These are phyloP conservation scores for Ganoderma multipileum DNA, from an alignment of 1,284 basidiomycete genomes.

Conservation along the genomic window DNA sequence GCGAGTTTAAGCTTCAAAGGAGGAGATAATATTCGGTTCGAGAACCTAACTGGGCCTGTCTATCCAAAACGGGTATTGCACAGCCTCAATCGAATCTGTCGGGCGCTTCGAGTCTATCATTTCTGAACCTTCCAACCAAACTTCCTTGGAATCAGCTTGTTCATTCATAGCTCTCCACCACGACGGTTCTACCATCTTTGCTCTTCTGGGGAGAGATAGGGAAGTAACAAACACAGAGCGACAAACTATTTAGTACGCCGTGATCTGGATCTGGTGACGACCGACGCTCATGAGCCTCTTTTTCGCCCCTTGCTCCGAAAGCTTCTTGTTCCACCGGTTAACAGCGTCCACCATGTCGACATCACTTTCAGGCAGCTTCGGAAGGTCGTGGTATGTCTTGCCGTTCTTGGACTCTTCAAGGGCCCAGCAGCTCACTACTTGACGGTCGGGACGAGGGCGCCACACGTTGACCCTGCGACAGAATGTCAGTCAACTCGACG, in stretches of 20 bases:
- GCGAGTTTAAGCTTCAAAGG: background rate
- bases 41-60: background rate
- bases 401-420: conserved; percentile 25
- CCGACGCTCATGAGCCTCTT: conserved; percentile 28
- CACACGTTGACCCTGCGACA: conserved; percentile 29
- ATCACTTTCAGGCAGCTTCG: conserved; percentile 31
- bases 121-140: background rate
- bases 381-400: conserved; percentile 26
- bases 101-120: background rate
- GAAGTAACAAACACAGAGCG: background rate
- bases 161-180: background rate
- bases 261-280: conserved; percentile 21
- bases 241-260: background rate
- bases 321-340: conserved; percentile 36
- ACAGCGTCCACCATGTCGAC: conserved; percentile 23
- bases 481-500: background rate
- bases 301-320: conserved; percentile 28
- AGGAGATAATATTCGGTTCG: background rate
- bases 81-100: background rate
- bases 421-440: conserved; percentile 33
- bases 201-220: too few relatives aligned
- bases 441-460: conserved; percentile 26
- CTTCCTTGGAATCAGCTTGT: background rate
- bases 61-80: background rate
- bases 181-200: background rate